A percentile compares a stretch with the other conserved stretches of the same genome.
Conservation (phyloP, 495 filamentous ascomycete species). For the Stereocaulon alpinum region DNA sequence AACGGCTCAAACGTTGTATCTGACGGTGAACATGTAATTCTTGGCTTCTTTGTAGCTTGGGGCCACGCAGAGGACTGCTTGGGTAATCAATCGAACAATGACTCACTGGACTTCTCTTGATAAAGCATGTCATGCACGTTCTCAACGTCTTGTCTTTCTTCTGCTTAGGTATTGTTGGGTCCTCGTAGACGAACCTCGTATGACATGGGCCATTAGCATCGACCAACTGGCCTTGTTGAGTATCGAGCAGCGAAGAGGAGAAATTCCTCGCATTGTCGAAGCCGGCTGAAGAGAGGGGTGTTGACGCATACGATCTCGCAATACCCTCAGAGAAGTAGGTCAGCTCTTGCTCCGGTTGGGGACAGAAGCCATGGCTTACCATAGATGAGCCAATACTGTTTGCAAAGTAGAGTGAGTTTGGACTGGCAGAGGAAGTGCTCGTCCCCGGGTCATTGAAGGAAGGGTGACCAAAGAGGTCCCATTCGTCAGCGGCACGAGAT, state of each 20-base stretch:
- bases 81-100: not conserved
- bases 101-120: not conserved
- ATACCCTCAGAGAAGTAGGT: not conserved
- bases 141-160: slow-evolving; percentile 8
- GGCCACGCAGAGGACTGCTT: not conserved
- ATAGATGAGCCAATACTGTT: not conserved
- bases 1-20: not conserved
- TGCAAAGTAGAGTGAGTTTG: not conserved
- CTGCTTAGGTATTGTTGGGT: not conserved
- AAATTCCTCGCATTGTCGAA: not conserved
- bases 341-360: not conserved
- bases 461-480: not conserved
- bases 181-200: not conserved
- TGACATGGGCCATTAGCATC: not conserved
- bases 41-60: not conserved
- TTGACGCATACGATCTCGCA: slow-evolving; percentile 1
- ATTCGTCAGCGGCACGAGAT: not conserved
- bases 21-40: not conserved
- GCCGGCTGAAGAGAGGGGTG: slow-evolving; percentile 1
- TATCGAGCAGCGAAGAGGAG: not conserved
- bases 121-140: slow-evolving; percentile 1
- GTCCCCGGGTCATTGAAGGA: not conserved
- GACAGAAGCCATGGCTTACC: not conserved
- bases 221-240: not conserved
- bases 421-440: not conserved